Evolutionary conservation across 106 monocot species (phyloP), one percentile per base, ranked within the genome.

Genomic region (Dioscorea dumetorum): DNA sequence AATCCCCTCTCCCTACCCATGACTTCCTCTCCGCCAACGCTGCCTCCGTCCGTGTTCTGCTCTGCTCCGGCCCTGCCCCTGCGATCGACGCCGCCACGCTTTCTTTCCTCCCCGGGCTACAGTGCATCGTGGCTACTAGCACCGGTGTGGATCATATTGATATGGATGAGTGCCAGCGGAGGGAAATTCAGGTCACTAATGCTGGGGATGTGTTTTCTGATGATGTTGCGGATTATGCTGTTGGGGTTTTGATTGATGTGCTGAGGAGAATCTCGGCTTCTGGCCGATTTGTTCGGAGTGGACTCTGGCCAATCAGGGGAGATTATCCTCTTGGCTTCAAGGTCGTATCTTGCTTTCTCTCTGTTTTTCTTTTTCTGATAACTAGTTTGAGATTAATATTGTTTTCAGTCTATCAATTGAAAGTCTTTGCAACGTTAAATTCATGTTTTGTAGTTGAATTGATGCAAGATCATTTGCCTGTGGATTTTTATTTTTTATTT

Each of bases 211-310:
- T 22, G 1, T 86, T 69, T 64, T 64, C 85, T 0, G 68, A 60
- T 4, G 82, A 86, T 35, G 48, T 18, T 2, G 81, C 85, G 2
- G 85, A 86, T 32, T 82, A 72, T 16, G 78, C 82, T 2, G 74
- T 86, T 0, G 82, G 82, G 5, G 49, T 82, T 6, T 18, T 80
- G 54, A 62, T 86, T 53, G 85, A 78, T 35, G 78, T 76, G 7
- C 69, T 86, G 15, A 69, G 78, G 28, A 51, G 50, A 48, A 50
- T 86, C 2, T 70, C 78, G 12, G 76, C 72, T 18, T 61, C 75
- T 12, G 79, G 79, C 57, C 75, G 82, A 5, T 79, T 54, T 48
- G 72, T 82, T 6, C 61, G 81, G 60, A 60, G 15, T 6, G 78
- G 82, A 2, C 22, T 60, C 16, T 82, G 85, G 85, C 50, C 57